Base-by-base conservation (phyloP, 208 protist genomes). In the Herpetomonas samuelpessoai region DNA sequence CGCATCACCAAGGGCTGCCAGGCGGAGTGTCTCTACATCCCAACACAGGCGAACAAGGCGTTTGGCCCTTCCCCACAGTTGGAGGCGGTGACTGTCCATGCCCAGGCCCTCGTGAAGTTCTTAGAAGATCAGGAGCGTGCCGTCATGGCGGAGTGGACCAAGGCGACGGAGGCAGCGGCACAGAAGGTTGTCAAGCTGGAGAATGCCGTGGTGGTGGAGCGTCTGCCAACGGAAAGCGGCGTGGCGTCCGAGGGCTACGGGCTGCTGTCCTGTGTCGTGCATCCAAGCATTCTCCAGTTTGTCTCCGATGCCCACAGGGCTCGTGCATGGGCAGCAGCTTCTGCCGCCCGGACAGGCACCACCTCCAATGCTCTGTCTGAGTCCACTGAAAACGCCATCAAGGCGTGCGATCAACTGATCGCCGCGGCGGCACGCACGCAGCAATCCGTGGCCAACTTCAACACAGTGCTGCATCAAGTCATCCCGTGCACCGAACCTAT, bases 371-470 rank as follows among this genome's bases (percentile, higher is more conserved):
- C 10, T 19, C 44, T 48, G 16, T 22, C 44, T 19, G 44, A 22
- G 44, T 48, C 66, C 19, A 59, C 70, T 10, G 71, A 80, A 57
- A 80, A 76, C 52, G 68, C 74, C 39, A 77, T 86, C 25, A 44
- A 67, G 3, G 82, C 79, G 7, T 88, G 82, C 58, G 78, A 83
- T 65, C 62, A 79, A 29, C 71, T 96, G 19, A 41, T 77, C 31
- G 48, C 64, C 0, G 82, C 80, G 1, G 68, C 76, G 1, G 61
- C 78, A 24, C 74, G 79, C 18, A 92, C 71, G 35, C 88, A 87
- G 72, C 87, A 92, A 57, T 76, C 80, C 45, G 81, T 93, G 10
- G 76, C 71, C 35, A 94, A 92, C 69, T 91, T 87, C 78, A 96
- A 94, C 62, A 91, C 81, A 10, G 81, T 94, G 2, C 65, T 86